Evolutionary conservation across 2,329 filamentous ascomycete genomes (phyloP).

Genomic region (Hypomyces perniciosus): DNA sequence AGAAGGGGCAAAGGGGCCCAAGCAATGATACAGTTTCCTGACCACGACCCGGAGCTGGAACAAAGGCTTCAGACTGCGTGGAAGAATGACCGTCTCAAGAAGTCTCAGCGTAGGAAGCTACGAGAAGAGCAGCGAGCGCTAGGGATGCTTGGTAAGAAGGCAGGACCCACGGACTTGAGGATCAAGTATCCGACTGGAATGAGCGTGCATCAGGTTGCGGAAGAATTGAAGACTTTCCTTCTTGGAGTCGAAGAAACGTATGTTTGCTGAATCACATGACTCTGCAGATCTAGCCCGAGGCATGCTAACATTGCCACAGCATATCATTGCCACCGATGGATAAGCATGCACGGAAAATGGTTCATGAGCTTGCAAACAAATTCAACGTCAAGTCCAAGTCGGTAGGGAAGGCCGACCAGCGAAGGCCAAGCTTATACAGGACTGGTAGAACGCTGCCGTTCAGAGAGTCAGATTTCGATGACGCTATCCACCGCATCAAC

Average conservation of each 20-base stretch:
- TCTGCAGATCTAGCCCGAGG: not conserved
- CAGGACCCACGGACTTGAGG: conserved; percentile 53
- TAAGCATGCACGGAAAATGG: conserved; percentile 64
- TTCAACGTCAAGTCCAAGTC: conserved; percentile 83
- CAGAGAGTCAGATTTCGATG: conserved; percentile 49
- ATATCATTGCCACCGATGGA: conserved; percentile 79
- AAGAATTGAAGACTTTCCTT: conserved; percentile 69
- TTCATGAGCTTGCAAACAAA: conserved; percentile 72
- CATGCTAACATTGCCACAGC: conserved; percentile 35
- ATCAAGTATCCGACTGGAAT: conserved; percentile 70
- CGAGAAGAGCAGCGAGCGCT: conserved; percentile 62
- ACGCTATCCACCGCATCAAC: conserved; percentile 39
- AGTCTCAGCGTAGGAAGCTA: conserved; percentile 62
- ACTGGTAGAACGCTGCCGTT: conserved; percentile 60
- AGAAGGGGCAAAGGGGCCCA: conserved; percentile 59
- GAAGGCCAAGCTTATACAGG: conserved; percentile 73
- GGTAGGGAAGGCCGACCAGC: conserved; percentile 62
- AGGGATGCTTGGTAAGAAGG: conserved; percentile 57
- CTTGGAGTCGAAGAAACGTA: conserved; percentile 57
- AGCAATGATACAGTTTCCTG: conserved; percentile 44
- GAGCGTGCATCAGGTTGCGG: conserved; percentile 60
- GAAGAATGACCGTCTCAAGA: conserved; percentile 64
- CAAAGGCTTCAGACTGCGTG: conserved; percentile 52
- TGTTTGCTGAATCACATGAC: conserved; percentile 20
- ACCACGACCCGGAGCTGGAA: conserved; percentile 63